phyloP scores from a whole-genome alignment of 1,139 yeast species.

The Geotrichum fermentans region DNA sequence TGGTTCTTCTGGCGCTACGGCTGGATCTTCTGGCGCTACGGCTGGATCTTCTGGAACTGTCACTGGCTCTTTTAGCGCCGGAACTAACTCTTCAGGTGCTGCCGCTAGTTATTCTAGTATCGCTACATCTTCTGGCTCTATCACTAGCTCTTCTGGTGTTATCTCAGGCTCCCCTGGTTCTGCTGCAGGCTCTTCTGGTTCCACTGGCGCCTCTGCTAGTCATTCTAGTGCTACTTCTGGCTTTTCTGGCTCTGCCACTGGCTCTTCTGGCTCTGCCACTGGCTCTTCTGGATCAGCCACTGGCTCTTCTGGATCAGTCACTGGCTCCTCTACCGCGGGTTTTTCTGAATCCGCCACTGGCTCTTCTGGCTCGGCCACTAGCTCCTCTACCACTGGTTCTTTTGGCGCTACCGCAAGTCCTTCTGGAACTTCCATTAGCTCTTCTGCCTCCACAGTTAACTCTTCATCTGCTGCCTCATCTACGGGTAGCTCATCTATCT shows the following conservation, averaged over 20 bases:
- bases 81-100: too few species aligned
- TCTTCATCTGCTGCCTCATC: too few species aligned
- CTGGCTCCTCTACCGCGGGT: neutral
- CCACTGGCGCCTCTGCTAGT: neutral
- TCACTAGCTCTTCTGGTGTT: neutral
- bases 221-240: neutral
- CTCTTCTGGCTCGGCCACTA: neutral
- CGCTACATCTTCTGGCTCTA: neutral
- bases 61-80: too few species aligned
- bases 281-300: conserved; percentile 2
- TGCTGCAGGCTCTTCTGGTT: neutral
- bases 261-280: neutral
- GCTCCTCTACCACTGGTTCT: neutral
- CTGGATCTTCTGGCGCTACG: too few species aligned
- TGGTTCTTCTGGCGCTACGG: too few species aligned
- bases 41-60: too few species aligned
- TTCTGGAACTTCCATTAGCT: neutral
- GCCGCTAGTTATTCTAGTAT: neutral
- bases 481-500: too few species aligned
- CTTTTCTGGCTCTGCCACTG: neutral
- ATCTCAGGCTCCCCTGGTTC: neutral
- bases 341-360: neutral
- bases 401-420: neutral
- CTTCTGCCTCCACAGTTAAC: neutral
- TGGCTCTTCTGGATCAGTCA: neutral